A percentile compares a stretch with the other conserved stretches of the same genome.
phyloP scores from a whole-genome alignment of 371 early-diverging fungal genomes.

The Circinella minor region DNA sequence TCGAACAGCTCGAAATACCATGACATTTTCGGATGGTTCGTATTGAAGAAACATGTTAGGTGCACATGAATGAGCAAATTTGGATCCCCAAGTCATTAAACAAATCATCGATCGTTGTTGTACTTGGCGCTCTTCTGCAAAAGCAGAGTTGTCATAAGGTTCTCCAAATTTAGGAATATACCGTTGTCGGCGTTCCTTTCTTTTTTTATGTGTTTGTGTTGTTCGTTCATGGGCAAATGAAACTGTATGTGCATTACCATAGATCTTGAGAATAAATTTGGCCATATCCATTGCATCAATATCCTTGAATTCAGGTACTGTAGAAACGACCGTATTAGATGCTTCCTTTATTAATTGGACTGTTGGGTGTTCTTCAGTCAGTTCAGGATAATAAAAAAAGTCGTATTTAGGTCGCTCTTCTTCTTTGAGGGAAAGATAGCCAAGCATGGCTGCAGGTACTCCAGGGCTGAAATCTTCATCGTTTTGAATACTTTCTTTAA shows the following conservation, averaged over 20 bases:
- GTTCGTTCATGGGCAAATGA: slow-evolving; percentile 30
- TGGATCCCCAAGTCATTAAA: slow-evolving; percentile 49
- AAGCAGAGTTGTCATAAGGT: slow-evolving; percentile 5
- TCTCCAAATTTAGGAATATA: slow-evolving; percentile 31
- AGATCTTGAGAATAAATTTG: slow-evolving; percentile 52
- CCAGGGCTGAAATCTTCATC: slow-evolving; percentile 40
- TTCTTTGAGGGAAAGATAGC: slow-evolving; percentile 35
- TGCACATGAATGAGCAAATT: slow-evolving; percentile 53
- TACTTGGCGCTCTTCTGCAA: background rate
- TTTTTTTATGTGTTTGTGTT: slow-evolving; percentile 31
- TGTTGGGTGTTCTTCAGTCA: slow-evolving; percentile 34
- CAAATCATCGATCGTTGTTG: slow-evolving; percentile 36
- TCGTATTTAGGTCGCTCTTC: slow-evolving; percentile 33
- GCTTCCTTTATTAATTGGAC: slow-evolving; percentile 27
- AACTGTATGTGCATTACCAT: slow-evolving; percentile 54
- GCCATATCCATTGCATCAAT: slow-evolving; percentile 31
- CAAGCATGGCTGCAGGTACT: slow-evolving; percentile 54
- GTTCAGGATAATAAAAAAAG: slow-evolving; percentile 49
- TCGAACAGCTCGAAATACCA: slow-evolving; percentile 45
- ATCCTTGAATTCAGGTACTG: slow-evolving; percentile 28
- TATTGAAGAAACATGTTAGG: slow-evolving; percentile 54
- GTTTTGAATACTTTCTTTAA: slow-evolving; percentile 27
- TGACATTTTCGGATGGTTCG: slow-evolving; percentile 34
- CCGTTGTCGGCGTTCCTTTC: slow-evolving; percentile 28
- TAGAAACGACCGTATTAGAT: slow-evolving; percentile 18